phyloP scores from a whole-genome alignment of 805 yeast species.

The Ogataea philodendri region DNA sequence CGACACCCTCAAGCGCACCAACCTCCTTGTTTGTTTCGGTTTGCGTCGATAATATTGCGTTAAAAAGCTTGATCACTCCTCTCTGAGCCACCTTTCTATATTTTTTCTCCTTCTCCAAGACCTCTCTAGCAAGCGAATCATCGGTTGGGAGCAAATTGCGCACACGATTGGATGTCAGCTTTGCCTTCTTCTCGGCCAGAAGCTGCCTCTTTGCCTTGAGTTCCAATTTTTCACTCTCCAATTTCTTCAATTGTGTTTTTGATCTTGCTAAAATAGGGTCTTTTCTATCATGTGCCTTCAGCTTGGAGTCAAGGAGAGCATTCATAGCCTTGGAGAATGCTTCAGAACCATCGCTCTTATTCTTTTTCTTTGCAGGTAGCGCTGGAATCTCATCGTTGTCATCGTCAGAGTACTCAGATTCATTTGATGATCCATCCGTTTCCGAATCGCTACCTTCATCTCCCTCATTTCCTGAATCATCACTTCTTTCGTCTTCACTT shows the following conservation, averaged over 20 bases:
- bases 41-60: conserved; percentile 73
- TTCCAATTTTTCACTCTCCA: conserved; percentile 80
- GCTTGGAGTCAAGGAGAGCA: conserved; percentile 78
- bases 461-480: conserved; percentile 15
- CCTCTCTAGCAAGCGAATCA: conserved; percentile 45
- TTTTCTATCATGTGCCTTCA: conserved; percentile 83
- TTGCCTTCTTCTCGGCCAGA: conserved; percentile 65
- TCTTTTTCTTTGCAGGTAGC: conserved; percentile 45
- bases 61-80: conserved; percentile 34
- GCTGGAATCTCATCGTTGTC: conserved; percentile 37
- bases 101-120: conserved; percentile 56
- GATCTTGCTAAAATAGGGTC: conserved; percentile 89
- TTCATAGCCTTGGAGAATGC: conserved; percentile 79
- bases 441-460: conserved; percentile 21
- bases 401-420: conserved; percentile 3
- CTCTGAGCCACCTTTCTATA: conserved; percentile 63
- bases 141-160: conserved; percentile 64
- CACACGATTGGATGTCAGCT: conserved; percentile 64
- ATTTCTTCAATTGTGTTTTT: conserved; percentile 64
- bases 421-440: conserved; percentile 18
- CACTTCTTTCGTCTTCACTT: conserved; percentile 50
- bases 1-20: conserved; percentile 59
- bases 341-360: conserved; percentile 67
- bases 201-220: conserved; percentile 74
- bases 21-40: conserved; percentile 62